Conservation (phyloP, 1,284 basidiomycete genomes). For the Tremellales sp. region DNA sequence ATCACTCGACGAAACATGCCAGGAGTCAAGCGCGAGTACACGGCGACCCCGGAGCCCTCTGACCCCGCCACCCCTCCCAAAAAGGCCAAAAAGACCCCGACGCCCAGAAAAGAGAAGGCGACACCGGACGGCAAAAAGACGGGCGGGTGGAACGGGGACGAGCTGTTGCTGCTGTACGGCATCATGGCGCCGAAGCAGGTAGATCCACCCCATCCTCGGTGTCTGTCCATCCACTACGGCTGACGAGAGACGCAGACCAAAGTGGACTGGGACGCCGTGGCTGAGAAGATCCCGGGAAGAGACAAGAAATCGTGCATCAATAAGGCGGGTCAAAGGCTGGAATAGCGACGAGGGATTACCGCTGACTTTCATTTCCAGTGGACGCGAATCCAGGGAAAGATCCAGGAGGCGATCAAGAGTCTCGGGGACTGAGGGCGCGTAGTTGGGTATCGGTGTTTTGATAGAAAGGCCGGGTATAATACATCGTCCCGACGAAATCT, state of each 20-base stretch:
- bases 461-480: too few relatives aligned
- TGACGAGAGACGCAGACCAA: constrained; percentile 16
- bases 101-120: constrained; percentile 5
- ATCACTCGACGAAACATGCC: too few relatives aligned
- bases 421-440: constrained; percentile 28
- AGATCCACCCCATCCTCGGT: constrained; percentile 1
- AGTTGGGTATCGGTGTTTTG: too few relatives aligned
- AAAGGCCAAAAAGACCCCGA: constrained; percentile 4
- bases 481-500: too few relatives aligned
- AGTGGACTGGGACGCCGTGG: constrained; percentile 28
- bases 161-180: constrained; percentile 23
- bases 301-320: constrained; percentile 29
- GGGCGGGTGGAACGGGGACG: constrained; percentile 27
- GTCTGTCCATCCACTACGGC: background rate
- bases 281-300: constrained; percentile 19
- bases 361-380: constrained; percentile 17
- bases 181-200: constrained; percentile 31
- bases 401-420: constrained; percentile 21
- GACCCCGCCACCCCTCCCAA: constrained; percentile 1
- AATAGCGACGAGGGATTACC: background rate
- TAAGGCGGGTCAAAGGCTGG: constrained; percentile 18
- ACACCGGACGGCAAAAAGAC: constrained; percentile 16
- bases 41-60: too few relatives aligned
- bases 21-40: constrained; percentile 7
- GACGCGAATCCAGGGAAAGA: constrained; percentile 28